Percentiles rank a stretch among this genome's conserved stretches.
Evolutionary conservation across 2,329 filamentous ascomycete species (phyloP).

Genomic region (Teratosphaeria epicoccoides): DNA sequence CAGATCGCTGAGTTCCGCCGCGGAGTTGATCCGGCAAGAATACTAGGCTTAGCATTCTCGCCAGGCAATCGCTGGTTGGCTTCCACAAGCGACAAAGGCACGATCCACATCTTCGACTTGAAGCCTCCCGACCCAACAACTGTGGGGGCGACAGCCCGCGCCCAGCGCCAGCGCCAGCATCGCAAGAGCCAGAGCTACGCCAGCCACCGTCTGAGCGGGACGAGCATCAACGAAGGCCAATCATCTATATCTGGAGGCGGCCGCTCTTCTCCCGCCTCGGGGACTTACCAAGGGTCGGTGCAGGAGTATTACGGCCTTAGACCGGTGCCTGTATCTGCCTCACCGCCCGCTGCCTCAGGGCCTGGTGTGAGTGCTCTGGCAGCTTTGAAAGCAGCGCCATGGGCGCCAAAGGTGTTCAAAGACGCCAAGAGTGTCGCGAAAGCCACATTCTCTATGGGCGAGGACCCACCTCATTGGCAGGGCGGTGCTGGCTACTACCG

Average conservation of each 20-base stretch:
- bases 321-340: conserved; percentile 18
- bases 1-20: conserved; percentile 75
- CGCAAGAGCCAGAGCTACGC: conserved; percentile 12
- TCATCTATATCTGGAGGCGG: conserved; percentile 9
- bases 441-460: conserved; percentile 71
- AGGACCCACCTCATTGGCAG: conserved; percentile 39
- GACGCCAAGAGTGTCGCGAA: conserved; percentile 81
- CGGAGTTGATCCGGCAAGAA: conserved; percentile 75
- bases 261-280: conserved; percentile 15
- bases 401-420: conserved; percentile 71
- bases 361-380: conserved; percentile 16
- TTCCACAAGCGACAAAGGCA: conserved; percentile 93
- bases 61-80: conserved; percentile 71
- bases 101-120: conserved; percentile 86
- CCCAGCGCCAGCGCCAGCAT: conserved; percentile 7
- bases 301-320: conserved; percentile 26
- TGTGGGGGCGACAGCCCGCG: neutral
- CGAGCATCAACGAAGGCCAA: conserved; percentile 1
- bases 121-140: conserved; percentile 38
- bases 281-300: conserved; percentile 19
- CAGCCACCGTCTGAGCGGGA: conserved; percentile 11
- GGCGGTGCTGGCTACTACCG: conserved; percentile 19
- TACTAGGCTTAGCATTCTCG: conserved; percentile 82
- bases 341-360: conserved; percentile 11
- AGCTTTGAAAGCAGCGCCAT: conserved; percentile 22